Percentiles rank a stretch among this genome's conserved stretches.
Conservation (phyloP, 2,329 filamentous ascomycete species). For the Emergomyces pasteurianus region DNA sequence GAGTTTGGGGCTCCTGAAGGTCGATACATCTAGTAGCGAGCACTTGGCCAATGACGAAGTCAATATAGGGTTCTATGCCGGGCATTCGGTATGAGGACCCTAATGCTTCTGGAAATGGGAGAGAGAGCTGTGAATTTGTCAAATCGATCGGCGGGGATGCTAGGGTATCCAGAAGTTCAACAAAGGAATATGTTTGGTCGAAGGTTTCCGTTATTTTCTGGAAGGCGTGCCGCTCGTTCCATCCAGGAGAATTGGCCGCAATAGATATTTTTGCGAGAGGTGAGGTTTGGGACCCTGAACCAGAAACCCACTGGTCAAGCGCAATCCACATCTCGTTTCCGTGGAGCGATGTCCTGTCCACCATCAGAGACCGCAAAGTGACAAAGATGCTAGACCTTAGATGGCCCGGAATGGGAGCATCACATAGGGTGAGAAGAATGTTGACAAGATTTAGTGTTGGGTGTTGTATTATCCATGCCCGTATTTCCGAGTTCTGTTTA, state of each 20-base stretch:
- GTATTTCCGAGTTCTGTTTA: slow-evolving; percentile 57
- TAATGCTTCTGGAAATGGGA: slow-evolving; percentile 80
- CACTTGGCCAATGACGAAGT: slow-evolving; percentile 74
- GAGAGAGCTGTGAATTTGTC: slow-evolving; percentile 52
- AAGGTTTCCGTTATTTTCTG: slow-evolving; percentile 65
- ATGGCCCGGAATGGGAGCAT: slow-evolving; percentile 61
- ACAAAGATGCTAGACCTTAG: slow-evolving; percentile 76
- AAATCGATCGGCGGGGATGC: slow-evolving; percentile 44
- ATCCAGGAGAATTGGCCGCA: slow-evolving; percentile 28
- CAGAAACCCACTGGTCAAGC: slow-evolving; percentile 68
- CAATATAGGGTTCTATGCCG: slow-evolving; percentile 84
- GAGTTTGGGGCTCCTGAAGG: slow-evolving; percentile 56
- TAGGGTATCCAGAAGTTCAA: slow-evolving; percentile 62
- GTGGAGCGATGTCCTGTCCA: slow-evolving; percentile 55
- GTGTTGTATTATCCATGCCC: slow-evolving; percentile 59
- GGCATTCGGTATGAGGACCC: slow-evolving; percentile 66
- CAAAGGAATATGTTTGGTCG: slow-evolving; percentile 75
- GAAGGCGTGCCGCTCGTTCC: slow-evolving; percentile 51
- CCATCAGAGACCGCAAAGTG: slow-evolving; percentile 62
- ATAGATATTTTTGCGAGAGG: slow-evolving; percentile 37
- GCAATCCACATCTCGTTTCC: slow-evolving; percentile 66
- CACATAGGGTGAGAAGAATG: slow-evolving; percentile 66
- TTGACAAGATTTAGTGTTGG: slow-evolving; percentile 58
- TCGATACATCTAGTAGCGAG: slow-evolving; percentile 58
- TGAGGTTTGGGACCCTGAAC: slow-evolving; percentile 29